Base-by-base conservation (phyloP, 805 yeast species). In the Huiozyma sinensis region DNA sequence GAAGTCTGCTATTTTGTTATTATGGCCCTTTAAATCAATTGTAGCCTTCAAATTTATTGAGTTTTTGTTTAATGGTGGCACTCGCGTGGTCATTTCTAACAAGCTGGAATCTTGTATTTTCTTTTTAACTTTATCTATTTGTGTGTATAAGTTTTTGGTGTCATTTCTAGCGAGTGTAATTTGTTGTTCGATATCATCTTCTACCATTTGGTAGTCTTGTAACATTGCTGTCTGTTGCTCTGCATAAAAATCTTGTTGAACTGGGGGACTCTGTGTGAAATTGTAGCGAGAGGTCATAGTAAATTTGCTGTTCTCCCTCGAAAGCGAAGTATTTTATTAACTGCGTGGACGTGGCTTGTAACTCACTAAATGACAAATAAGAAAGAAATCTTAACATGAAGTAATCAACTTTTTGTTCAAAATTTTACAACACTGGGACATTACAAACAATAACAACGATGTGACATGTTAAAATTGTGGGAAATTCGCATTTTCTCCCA, bases 1-100 rank as follows among this genome's bases (percentile, higher is more conserved):
- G 45, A 83, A 66, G 46, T 78, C 76, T 7, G 80, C 72, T 17
- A 88, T 73, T 56, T 88, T 87, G 56, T 79, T 82, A 50, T 75
- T 75, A 58, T 89, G 96, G 2, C 72, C 73, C 45, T 57, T 63
- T n/a, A 69, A 52, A 1, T 66, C 54, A 6, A 68, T 57, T 0
- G 73, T 52, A 3, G 68, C 65, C 44, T 59, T 62, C 41, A 69
- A 43, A 48, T 68, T 69, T 6, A 65, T 42, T 3, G 44, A 31
- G 1, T 44, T 48, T 29, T 51, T 52, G 38, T 47, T 40, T 17
- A 61, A 39, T 6, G 60, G 42, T 6, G 46, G 35, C 4, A 61
- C 50, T 44, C 54, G 28, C 37, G 49, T 40, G 66, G 69, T 45
- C 72, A 67, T 46, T 35, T 71, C 65, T 7, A 58, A 50, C 24